These are phyloP conservation scores for Xylaria telfairii DNA, from an alignment of 495 filamentous ascomycete species.

Conservation along the genomic window DNA sequence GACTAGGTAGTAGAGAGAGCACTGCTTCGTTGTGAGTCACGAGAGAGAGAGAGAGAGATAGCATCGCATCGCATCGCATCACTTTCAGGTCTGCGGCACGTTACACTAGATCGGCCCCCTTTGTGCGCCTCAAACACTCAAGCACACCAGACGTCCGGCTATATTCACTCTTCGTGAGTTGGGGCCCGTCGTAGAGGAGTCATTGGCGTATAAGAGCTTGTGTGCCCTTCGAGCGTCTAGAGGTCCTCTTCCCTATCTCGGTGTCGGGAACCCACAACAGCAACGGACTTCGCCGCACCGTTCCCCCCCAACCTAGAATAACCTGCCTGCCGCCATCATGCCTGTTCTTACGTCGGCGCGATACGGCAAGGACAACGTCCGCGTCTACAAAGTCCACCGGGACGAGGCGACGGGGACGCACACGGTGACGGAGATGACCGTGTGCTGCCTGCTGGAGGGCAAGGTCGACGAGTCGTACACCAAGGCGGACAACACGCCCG, in stretches of 20 bases:
- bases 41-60: no score
- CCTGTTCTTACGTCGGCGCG: conserved; percentile 72
- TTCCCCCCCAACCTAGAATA: not conserved
- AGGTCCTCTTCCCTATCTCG: not conserved
- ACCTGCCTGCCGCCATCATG: conserved; percentile 48
- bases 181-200: not conserved
- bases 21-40: conserved; percentile 9
- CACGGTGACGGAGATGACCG: conserved; percentile 92
- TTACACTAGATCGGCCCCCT: conserved; percentile 17
- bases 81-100: conserved; percentile 6
- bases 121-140: conserved; percentile 2
- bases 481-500: conserved; percentile 88
- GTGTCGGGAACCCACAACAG: not conserved
- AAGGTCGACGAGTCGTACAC: conserved; percentile 95
- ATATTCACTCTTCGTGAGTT: conserved; percentile 7
- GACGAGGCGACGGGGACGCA: conserved; percentile 78
- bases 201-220: conserved; percentile 21
- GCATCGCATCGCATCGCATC: no score
- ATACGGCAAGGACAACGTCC: conserved; percentile 98
- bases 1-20: not conserved
- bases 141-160: not conserved
- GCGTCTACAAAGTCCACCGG: conserved; percentile 89
- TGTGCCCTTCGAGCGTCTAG: not conserved
- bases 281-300: conserved; percentile 6
- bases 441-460: conserved; percentile 87